Base-by-base conservation (phyloP, 768 basidiomycete genomes). In the Phanerodontia chrysosporium region DNA sequence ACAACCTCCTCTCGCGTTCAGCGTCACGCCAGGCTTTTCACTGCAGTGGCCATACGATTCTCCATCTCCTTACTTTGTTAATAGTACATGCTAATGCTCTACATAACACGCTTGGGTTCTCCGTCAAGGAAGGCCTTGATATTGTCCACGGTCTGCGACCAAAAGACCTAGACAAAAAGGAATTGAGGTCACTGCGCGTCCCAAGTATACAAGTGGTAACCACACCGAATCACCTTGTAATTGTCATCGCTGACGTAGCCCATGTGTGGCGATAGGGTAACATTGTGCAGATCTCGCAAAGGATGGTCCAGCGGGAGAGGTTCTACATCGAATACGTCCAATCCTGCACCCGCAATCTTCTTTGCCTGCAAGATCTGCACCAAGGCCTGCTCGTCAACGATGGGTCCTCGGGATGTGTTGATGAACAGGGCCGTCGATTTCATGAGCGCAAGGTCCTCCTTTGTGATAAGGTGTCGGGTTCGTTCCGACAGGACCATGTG, bases 271-370 rank as follows among this genome's bases (percentile, higher is more conserved):
- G 76, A 79, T 32, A 86, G 70, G 1, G 82, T 83, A 4, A 84
- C 82, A 59, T 84, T 84, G 49, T 75, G 70, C 53, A 82, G 65
- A 32, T 66, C 74, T 51, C 85, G 75, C 21, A 86, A 59, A 0
- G 82, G 78, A 65, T 86, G 81, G 51, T 82, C 78, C 35, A 82
- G 61, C 4, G 83, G 83, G 54, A 86, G 69, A n/a, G 86, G 87
- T 64, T 89, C 85, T 35, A 78, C 65, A 48, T 86, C 85, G 65
- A 80, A 88, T 1, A 89, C 87, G 68, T 88, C 86, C 55, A 88
- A 67, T 0, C 83, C 86, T 0, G 81, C 86, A 0, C 84, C 86
- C 2, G 78, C 77, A 35, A 88, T 84, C 45, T 61, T 72, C 42
- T 74, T 75, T 32, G 77, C 66, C 57, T 75, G 67, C 59, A 87